Evolutionary conservation across 768 basidiomycete species (phyloP), one percentile per base, ranked within the genome.

Genomic region (Auricularia sp.): DNA sequence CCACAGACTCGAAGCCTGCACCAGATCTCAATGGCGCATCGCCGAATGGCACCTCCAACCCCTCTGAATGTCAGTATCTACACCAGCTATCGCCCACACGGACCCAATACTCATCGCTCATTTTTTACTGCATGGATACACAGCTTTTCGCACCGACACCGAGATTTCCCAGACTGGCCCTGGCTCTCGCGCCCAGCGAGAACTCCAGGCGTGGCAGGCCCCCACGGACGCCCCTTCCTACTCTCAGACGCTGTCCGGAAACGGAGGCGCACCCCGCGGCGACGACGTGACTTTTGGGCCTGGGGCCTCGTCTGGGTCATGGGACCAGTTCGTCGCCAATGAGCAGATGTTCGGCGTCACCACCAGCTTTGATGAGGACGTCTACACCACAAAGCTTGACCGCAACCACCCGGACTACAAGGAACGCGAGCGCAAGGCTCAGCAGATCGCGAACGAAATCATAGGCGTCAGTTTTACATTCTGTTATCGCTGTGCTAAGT

Each of bases 251-350:
- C 56, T 59, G 23, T 6, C 47, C 21, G 68, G 71, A 44, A 64
- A 68, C 56, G 69, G 70, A 47, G 23, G 73, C 72, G 36, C 65
- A 47, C 64, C 39, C 71, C 73, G 73, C 61, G 79, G 79, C 51
- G 90, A 91, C 71, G 90, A 90, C 36, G 65, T 83, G 64, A 91
- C 89, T 0, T 92, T 91, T 68, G 88, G 85, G 3, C 71, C 81
- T 16, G 80, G 80, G 11, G 74, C 81, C 16, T 73, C 69, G n/a
- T 69, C 70, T 54, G 72, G 75, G 35, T 71, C 79, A 2, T 94
- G 95, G 92, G 94, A 99, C 74, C 93, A 97, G 74, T 99, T 96
- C 70, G 87, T 87, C 21, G 91, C 80, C 51, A 99, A 98, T 75
- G 96, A 98, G 76, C 81, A 89, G 70, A 80, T 92, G 64, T 98